Conservation (phyloP, 169 alveolate genomes). For the Cyclospora cayetanensis region DNA sequence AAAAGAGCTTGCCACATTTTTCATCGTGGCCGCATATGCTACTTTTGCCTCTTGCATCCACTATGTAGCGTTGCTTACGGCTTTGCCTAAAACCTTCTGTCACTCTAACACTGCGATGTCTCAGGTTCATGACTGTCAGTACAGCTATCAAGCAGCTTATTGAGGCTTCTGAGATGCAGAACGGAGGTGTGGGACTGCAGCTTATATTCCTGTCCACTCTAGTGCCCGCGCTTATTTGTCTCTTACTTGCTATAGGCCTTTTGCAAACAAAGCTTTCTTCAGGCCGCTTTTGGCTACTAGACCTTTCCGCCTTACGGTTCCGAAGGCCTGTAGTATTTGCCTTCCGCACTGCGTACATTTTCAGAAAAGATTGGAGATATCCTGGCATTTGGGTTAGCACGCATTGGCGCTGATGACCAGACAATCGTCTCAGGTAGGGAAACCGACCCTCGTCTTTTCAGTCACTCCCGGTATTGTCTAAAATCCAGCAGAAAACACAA, state of each 20-base stretch:
- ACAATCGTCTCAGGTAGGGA: constrained; percentile 62
- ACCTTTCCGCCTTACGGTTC: not conserved
- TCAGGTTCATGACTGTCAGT: constrained; percentile 73
- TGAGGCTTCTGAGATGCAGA: constrained; percentile 54
- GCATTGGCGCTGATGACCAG: constrained; percentile 71
- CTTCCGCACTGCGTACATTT: not conserved
- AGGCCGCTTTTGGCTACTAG: not conserved
- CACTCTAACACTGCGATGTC: not conserved
- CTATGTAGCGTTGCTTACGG: not conserved
- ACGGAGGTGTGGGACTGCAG: not conserved
- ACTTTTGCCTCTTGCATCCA: not conserved
- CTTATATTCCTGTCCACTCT: not conserved
- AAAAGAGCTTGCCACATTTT: not conserved
- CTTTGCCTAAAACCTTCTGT: not conserved
- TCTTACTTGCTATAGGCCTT: not conserved
- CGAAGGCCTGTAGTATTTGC: not conserved
- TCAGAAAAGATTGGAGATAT: not conserved
- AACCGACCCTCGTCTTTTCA: not conserved
- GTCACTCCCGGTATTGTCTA: not conserved
- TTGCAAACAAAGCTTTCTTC: too few species aligned
- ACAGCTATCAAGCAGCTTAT: constrained; percentile 68
- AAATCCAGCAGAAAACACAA: not conserved
- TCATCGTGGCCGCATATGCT: not conserved
- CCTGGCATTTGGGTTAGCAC: constrained; percentile 73
- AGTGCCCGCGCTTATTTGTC: not conserved